Conservation (phyloP, 257 asterid species). For the Eucommia ulmoides region DNA sequence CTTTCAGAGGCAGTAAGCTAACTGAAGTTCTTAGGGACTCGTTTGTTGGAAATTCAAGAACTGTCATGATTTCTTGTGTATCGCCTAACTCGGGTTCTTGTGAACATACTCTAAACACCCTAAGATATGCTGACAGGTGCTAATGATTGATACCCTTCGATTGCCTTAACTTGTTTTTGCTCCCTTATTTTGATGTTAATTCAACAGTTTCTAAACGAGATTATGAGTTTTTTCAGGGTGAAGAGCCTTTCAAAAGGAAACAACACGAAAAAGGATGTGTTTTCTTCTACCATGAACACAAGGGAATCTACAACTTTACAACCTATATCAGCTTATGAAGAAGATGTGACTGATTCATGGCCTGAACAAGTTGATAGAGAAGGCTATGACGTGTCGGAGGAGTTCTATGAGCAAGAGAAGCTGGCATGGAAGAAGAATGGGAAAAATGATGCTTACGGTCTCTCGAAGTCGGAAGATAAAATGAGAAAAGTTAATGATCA, state of each 20-base stretch:
- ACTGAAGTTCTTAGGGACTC: constrained; percentile 94
- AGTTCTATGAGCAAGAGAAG: constrained; percentile 67
- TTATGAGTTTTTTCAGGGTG: constrained; percentile 50
- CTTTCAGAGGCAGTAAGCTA: constrained; percentile 96
- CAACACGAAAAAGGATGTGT: constrained; percentile 58
- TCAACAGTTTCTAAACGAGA: too few relatives aligned
- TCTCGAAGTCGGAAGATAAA: constrained; percentile 46
- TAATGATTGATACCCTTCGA: too few relatives aligned
- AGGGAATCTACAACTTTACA: constrained; percentile 65
- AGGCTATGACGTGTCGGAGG: constrained; percentile 52
- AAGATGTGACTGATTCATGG: constrained; percentile 76
- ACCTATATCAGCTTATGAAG: constrained; percentile 54
- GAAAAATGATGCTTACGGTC: constrained; percentile 40
- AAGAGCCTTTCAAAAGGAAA: constrained; percentile 94
- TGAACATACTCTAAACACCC: constrained; percentile 89
- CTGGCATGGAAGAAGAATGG: constrained; percentile 39
- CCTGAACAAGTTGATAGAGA: constrained; percentile 75
- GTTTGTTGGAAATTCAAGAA: constrained; percentile 88
- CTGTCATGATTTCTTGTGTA: constrained; percentile 91
- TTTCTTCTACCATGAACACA: constrained; percentile 52
- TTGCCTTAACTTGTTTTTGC: too few relatives aligned
- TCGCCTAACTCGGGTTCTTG: constrained; percentile 93
- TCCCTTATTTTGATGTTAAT: too few relatives aligned
- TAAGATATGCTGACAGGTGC: constrained; percentile 97
- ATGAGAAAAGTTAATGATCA: constrained; percentile 50